Evolutionary conservation across 2,329 filamentous ascomycete species (phyloP).

Genomic region (Fusarium coffeatum): DNA sequence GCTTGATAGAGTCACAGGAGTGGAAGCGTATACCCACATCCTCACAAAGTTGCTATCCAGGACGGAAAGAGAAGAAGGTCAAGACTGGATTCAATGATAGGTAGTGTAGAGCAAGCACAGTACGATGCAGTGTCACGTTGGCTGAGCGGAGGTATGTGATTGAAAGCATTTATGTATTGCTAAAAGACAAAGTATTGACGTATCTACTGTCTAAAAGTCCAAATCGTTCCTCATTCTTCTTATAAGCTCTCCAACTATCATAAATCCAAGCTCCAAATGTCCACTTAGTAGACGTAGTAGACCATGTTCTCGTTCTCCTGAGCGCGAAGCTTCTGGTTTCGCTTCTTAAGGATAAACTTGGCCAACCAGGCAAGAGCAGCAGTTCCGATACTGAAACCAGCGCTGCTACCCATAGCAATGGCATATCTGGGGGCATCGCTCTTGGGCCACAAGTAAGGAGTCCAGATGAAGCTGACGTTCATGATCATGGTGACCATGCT

Average conservation of each 20-base stretch:
- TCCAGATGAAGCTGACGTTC: constrained; percentile 47
- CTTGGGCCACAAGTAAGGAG: constrained; percentile 43
- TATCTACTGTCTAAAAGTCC: constrained; percentile 15
- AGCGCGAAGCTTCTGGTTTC: constrained; percentile 52
- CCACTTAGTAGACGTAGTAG: constrained; percentile 48
- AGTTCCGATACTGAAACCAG: constrained; percentile 50
- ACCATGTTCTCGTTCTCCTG: constrained; percentile 43
- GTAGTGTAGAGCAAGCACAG: not conserved
- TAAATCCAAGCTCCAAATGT: not conserved
- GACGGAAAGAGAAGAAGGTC: not conserved
- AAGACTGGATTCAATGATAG: not conserved
- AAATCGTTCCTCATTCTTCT: not conserved
- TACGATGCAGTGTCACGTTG: not conserved
- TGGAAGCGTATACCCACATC: not conserved
- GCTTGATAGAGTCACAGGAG: too few species aligned
- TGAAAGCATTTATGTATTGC: not conserved
- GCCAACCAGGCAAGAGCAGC: constrained; percentile 55
- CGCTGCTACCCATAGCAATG: constrained; percentile 40
- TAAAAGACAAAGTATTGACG: constrained; percentile 25
- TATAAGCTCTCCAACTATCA: not conserved
- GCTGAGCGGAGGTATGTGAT: not conserved
- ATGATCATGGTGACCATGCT: constrained; percentile 49
- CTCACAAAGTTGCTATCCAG: not conserved
- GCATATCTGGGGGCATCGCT: constrained; percentile 42
- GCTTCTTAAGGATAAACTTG: constrained; percentile 50